Base-by-base conservation (phyloP, 768 basidiomycete genomes). In the Amanita fuliginea region DNA sequence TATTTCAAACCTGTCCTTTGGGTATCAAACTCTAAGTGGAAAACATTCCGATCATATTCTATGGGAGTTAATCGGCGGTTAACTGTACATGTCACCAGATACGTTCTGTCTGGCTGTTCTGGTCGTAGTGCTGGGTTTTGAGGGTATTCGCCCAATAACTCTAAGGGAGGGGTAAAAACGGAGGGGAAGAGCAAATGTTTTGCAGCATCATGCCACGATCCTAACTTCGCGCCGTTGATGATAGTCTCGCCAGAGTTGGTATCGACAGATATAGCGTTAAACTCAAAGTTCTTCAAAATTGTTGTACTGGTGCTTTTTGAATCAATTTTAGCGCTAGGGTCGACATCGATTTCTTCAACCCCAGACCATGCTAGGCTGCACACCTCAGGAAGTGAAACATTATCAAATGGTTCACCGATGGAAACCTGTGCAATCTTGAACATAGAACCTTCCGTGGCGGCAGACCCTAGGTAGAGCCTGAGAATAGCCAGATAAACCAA, bases 41-140 rank as follows among this genome's bases (percentile, higher is more conserved):
- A 98, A 28, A 99, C 93, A 66, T 99, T 98, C 57, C 96, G 89
- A 65, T 97, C 87, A 67, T 99, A 99, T 54, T 95, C 92, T 56
- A 80, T 65, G 28, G 96, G 96, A 1, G 96, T 98, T 42, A 99
- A 78, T 28, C 96, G 88, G 39, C 83, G 81, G 69, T 97, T 98
- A 64, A 96, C 93, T 5, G 83, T 80, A 64, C 92, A 94, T 7
- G 89, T 95, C 50, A 97, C 83, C 48, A 98, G 80, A 77, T 77
- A 97, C 19, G 93, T 98, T 59, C 84, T 83, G 52, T 97, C 95
- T 2, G 84, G 69, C 19, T 86, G 62, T 57, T 96, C 92, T 10
- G 96, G 96, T 36, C 86, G 89, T 28, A 95, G 70, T 3, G 81
- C 71, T 11, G 86, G 81, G 51, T 83, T 72, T 56, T 80, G 79